Evolutionary conservation across 2,329 filamentous ascomycete genomes (phyloP).

Genomic region (Fusarium sp.): DNA sequence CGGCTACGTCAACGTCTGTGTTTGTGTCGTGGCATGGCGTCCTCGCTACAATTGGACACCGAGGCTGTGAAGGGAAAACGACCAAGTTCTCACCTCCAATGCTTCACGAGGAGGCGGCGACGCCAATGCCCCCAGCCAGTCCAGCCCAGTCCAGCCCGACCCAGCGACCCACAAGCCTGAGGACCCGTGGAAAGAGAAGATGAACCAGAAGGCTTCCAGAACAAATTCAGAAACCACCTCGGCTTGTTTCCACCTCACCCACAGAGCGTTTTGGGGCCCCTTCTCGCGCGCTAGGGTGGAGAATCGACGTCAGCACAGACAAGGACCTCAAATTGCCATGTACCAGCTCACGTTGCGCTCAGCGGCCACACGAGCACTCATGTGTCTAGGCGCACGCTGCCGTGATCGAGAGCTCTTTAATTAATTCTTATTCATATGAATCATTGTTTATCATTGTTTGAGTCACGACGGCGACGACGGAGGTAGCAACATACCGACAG

Average conservation of each 20-base stretch:
- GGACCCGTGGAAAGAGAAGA: conserved; percentile 14
- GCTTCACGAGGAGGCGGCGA: conserved; percentile 8
- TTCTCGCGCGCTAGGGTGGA: conserved; percentile 10
- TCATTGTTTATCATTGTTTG: conserved; percentile 17
- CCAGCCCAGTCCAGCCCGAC: conserved; percentile 4
- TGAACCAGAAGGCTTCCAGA: conserved; percentile 43
- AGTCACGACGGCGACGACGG: conserved; percentile 23
- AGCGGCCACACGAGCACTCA: conserved; percentile 9
- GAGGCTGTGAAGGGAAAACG: conserved; percentile 3
- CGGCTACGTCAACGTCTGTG: conserved; percentile 13
- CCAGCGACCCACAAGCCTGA: conserved; percentile 7
- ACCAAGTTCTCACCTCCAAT: conserved; percentile 6
- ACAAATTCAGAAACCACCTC: conserved; percentile 29
- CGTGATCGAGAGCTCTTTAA: conserved; percentile 11
- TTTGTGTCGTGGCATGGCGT: conserved; percentile 35
- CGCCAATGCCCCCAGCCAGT: neutral
- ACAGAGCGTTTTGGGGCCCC: conserved; percentile 6
- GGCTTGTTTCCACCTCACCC: conserved; percentile 22
- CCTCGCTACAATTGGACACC: conserved; percentile 9
- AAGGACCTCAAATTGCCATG: conserved; percentile 20
- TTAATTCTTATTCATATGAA: conserved; percentile 15
- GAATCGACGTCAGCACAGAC: conserved; percentile 19
- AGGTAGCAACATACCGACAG: conserved; percentile 1
- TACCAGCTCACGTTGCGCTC: conserved; percentile 14
- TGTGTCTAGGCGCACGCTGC: neutral